Conservation (phyloP, 2,329 filamentous ascomycete species). For the Teratosphaeria nubilosa region DNA sequence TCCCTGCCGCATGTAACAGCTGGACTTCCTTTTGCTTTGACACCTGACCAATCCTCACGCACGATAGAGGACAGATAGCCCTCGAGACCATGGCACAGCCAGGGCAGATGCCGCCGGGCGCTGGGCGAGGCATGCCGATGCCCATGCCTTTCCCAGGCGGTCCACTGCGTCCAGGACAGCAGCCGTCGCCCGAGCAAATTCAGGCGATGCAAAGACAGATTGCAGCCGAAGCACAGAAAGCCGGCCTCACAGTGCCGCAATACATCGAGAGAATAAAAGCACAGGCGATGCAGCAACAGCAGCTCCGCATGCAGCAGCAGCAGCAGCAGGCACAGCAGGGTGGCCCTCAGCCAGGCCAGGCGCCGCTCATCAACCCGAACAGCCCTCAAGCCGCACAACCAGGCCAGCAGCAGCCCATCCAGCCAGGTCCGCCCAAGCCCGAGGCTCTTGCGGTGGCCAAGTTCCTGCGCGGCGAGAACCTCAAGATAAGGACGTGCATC, state of each 20-base stretch:
- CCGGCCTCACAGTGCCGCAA: slow-evolving; percentile 74
- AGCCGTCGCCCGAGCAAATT: slow-evolving; percentile 75
- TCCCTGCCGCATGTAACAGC: neutral
- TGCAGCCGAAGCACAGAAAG: slow-evolving; percentile 69
- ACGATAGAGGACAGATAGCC: neutral
- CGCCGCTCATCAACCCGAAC: slow-evolving; percentile 9
- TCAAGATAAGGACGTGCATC: slow-evolving; percentile 86
- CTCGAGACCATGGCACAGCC: slow-evolving; percentile 10
- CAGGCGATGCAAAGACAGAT: slow-evolving; percentile 73
- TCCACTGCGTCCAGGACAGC: slow-evolving; percentile 31
- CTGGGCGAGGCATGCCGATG: neutral
- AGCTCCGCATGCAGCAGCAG: slow-evolving; percentile 33
- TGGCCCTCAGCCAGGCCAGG: slow-evolving; percentile 25
- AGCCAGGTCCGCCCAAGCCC: slow-evolving; percentile 74
- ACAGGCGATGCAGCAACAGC: slow-evolving; percentile 47
- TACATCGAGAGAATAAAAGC: slow-evolving; percentile 54
- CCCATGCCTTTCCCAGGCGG: slow-evolving; percentile 1
- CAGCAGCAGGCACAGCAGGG: slow-evolving; percentile 19
- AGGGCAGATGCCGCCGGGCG: neutral
- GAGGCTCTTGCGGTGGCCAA: slow-evolving; percentile 80
- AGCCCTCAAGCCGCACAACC: slow-evolving; percentile 31
- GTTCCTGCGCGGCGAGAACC: slow-evolving; percentile 71
- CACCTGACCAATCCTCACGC: neutral
- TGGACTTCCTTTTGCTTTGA: neutral
- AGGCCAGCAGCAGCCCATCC: slow-evolving; percentile 56